Conservation (phyloP, 1,139 yeast genomes). For the Meyerozyma guilliermondii region DNA sequence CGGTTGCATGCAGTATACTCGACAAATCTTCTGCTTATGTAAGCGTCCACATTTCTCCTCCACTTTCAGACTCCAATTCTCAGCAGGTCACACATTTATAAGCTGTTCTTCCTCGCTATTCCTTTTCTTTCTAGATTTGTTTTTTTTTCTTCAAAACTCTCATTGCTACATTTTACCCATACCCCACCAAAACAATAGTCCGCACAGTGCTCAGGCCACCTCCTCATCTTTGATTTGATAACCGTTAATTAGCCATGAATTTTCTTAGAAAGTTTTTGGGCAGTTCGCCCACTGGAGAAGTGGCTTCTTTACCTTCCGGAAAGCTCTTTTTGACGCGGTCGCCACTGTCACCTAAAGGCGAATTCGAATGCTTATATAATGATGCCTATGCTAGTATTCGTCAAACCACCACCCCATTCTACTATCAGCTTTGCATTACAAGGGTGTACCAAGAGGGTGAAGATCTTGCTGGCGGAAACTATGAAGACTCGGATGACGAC, state of each 20-base stretch:
- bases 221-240: not conserved
- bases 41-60: too few species aligned
- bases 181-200: not conserved
- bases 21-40: too few species aligned
- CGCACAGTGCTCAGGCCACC: not conserved
- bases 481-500: slow-evolving; percentile 49
- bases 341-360: slow-evolving; percentile 81
- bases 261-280: slow-evolving; percentile 69
- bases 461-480: slow-evolving; percentile 32
- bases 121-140: not conserved
- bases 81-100: too few species aligned
- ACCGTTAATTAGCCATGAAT: slow-evolving; percentile 50
- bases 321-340: slow-evolving; percentile 69
- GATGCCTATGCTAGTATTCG: slow-evolving; percentile 76
- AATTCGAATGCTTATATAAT: slow-evolving; percentile 73
- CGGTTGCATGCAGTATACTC: too few species aligned
- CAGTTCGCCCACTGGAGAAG: slow-evolving; percentile 57
- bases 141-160: not conserved
- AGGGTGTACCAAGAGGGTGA: slow-evolving; percentile 69
- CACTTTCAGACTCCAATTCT: too few species aligned
- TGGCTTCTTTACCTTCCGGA: slow-evolving; percentile 74
- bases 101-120: not conserved
- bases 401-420: slow-evolving; percentile 59
- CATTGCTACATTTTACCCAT: not conserved
- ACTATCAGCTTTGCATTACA: slow-evolving; percentile 68